A percentile compares a stretch with the other conserved stretches of the same genome.
Conservation (phyloP, 1,139 yeast species). For the Protomyces gravidus region DNA sequence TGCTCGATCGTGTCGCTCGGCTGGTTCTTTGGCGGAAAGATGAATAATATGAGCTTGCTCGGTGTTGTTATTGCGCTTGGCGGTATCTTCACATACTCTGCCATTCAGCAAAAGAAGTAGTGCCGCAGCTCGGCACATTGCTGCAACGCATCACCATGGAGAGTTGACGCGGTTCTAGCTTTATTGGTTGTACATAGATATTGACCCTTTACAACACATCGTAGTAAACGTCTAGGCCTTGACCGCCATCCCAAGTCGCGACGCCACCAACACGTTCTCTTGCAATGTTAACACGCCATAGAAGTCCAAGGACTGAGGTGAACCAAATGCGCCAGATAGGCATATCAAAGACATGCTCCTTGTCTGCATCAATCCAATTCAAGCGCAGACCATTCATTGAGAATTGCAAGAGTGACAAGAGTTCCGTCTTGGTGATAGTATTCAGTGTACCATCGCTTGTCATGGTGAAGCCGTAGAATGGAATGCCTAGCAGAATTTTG, state of each 20-base stretch:
- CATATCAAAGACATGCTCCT: slow-evolving; percentile 12
- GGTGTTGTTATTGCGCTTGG: slow-evolving; percentile 22
- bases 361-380: slow-evolving; percentile 12
- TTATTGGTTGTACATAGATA: neutral
- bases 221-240: slow-evolving; percentile 14
- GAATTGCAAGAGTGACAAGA: slow-evolving; percentile 9
- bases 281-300: slow-evolving; percentile 11
- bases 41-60: slow-evolving; percentile 25
- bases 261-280: slow-evolving; percentile 16
- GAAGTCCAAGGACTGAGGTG: slow-evolving; percentile 18
- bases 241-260: slow-evolving; percentile 21
- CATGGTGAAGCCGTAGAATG: slow-evolving; percentile 20
- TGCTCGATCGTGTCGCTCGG: slow-evolving; percentile 29
- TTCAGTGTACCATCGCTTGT: slow-evolving; percentile 18
- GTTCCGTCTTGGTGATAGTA: slow-evolving; percentile 19
- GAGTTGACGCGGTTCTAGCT: too few species aligned
- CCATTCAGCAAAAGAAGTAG: slow-evolving; percentile 16
- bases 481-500: slow-evolving; percentile 12
- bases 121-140: too few species aligned
- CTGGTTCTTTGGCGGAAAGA: slow-evolving; percentile 27
- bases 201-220: slow-evolving; percentile 4
- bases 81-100: slow-evolving; percentile 25
- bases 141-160: too few species aligned
- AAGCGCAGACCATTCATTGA: slow-evolving; percentile 3
- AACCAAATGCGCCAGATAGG: slow-evolving; percentile 20